These are phyloP conservation scores for Adansonia rubrostipa DNA, from an alignment of 441 rosid species.

Conservation along the genomic window DNA sequence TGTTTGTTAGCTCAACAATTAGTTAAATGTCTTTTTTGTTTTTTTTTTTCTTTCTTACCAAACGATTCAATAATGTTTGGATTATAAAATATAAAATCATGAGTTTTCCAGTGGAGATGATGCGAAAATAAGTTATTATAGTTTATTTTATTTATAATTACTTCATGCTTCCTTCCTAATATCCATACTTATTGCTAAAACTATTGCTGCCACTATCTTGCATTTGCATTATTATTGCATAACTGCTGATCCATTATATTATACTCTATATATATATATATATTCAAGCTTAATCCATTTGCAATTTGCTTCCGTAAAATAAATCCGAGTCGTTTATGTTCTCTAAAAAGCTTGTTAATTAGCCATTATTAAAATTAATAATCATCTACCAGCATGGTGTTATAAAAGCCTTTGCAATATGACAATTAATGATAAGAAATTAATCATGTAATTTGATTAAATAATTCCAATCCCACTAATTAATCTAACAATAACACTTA, in stretches of 20 bases:
- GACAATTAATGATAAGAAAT: conserved; percentile 23
- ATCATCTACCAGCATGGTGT: conserved; percentile 40
- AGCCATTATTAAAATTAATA: conserved; percentile 20
- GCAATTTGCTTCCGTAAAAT: neutral
- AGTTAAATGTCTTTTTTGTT: neutral
- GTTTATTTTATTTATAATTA: neutral
- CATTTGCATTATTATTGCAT: conserved; percentile 14
- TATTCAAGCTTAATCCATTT: neutral
- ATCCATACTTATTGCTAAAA: conserved; percentile 21
- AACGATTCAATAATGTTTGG: conserved; percentile 5
- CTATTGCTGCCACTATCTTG: conserved; percentile 12
- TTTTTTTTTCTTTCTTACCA: neutral
- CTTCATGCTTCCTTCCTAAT: conserved; percentile 22
- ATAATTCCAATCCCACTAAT: neutral
- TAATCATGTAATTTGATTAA: neutral
- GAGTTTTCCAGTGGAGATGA: neutral
- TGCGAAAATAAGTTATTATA: conserved; percentile 17
- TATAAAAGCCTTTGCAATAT: conserved; percentile 30
- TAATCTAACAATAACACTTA: too few relatives aligned
- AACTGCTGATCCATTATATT: conserved; percentile 8
- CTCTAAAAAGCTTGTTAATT: neutral
- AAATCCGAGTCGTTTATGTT: neutral
- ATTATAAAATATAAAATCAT: conserved; percentile 3
- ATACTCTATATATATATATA: neutral
- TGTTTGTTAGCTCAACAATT: neutral